Conservation (phyloP, 768 basidiomycete genomes). For the Mycena chlorophos region DNA sequence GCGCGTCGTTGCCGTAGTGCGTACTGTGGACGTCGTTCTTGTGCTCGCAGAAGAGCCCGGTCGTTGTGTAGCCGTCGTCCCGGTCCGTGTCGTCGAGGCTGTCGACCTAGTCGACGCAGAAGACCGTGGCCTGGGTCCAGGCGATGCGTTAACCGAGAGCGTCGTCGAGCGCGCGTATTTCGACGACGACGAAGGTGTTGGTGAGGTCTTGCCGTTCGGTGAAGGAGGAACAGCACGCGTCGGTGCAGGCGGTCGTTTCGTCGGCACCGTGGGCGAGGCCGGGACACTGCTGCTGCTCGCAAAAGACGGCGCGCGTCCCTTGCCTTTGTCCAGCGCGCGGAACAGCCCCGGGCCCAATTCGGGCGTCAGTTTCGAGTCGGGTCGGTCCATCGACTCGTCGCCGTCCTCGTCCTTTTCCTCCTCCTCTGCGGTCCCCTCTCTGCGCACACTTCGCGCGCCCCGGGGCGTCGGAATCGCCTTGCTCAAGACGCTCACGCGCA, state of each 20-base stretch:
- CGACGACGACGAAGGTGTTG: constrained; percentile 31
- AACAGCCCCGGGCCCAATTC: constrained; percentile 18
- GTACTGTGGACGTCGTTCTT: constrained; percentile 21
- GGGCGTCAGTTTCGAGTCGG: constrained; percentile 76
- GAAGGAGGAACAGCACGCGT: constrained; percentile 25
- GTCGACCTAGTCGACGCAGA: too few relatives aligned
- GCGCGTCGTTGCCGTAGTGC: constrained; percentile 11
- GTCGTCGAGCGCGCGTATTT: constrained; percentile 13
- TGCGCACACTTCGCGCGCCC: constrained; percentile 16
- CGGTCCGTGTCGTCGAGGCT: constrained; percentile 1
- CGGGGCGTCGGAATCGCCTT: constrained; percentile 31
- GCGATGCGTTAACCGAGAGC: constrained; percentile 15
- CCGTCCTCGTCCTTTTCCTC: constrained; percentile 23
- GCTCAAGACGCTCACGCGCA: constrained; percentile 46
- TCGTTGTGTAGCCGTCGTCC: constrained; percentile 5
- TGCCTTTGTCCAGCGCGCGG: constrained; percentile 21
- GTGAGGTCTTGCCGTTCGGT: constrained; percentile 29
- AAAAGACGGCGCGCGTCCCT: constrained; percentile 18
- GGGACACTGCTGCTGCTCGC: constrained; percentile 14
- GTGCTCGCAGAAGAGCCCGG: constrained; percentile 13
- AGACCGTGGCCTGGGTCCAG: constrained; percentile 14
- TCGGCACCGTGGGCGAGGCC: constrained; percentile 21
- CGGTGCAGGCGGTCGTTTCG: constrained; percentile 31
- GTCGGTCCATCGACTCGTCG: constrained; percentile 32
- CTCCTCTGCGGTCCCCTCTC: constrained; percentile 21